Evolutionary conservation across 2,329 filamentous ascomycete genomes (phyloP), one percentile per base, ranked within the genome.

Genomic region (Fusarium tupiense): DNA sequence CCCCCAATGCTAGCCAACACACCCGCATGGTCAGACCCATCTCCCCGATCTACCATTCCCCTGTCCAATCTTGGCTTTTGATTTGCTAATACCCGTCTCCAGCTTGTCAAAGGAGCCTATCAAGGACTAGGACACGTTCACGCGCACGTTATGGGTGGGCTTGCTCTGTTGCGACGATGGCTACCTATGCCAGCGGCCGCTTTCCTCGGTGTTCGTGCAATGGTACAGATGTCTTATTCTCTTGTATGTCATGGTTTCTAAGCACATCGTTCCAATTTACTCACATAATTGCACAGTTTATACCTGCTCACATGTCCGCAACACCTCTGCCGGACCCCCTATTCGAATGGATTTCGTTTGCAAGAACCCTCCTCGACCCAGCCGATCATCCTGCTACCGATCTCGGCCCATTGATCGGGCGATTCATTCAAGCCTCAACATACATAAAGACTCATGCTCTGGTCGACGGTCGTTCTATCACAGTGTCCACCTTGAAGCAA

Each of bases 71-170:
- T 26, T n/a, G 35, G 22, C 24, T 9, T 46, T 11, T 31, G 17
- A 40, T 47, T 60, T 29, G 52, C 80, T 81, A 58, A 81, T 20
- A 35, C 24, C 16, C 16, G 16, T 40, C 12, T 22, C 14, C 52
- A 85, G 84, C 79, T 85, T 16, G 86, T 86, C n/a, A 86, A 84
- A 66, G 85, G 87, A 41, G 84, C 84, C 7, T 82, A 84, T 41
- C 79, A 85, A 61, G 84, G 86, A 31, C 84, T 88, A 26, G 82
- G 85, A 22, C 85, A 85, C 26, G 90, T 89, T 71, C 87, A 86
- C 60, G 87, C 86, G 11, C 90, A 92, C 77, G 86, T 91, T 52
- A 84, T 87, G 74, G 90, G 90, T 3, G 90, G 89, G 5, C 85
- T 88, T 50, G 89, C 90, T 17, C 80, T 92, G n/a, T 81, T 91